Evolutionary conservation across 129 eudicot genomes (phyloP).

Genomic region (Mikania micrantha): DNA sequence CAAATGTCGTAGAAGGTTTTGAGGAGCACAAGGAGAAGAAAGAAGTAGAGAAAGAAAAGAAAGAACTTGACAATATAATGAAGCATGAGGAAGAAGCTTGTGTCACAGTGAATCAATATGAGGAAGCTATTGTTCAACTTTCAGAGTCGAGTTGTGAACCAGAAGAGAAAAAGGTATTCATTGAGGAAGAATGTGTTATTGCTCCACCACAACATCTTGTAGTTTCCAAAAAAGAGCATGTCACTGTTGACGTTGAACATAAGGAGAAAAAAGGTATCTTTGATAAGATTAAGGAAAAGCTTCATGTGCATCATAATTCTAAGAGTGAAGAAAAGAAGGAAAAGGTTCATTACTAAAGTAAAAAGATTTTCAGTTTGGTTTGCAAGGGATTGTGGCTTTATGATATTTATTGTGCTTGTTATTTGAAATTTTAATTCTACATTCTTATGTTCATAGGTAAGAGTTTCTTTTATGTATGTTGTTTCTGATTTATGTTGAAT

Average conservation of each 20-base stretch:
- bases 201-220: constrained; percentile 20
- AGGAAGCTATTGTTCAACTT: background rate
- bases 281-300: constrained; percentile 32
- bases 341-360: constrained; percentile 21
- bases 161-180: constrained; percentile 4
- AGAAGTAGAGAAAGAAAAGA: constrained; percentile 20
- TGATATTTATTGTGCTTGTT: background rate
- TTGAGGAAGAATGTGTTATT: constrained; percentile 17
- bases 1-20: background rate
- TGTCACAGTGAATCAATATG: background rate
- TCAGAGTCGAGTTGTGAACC: constrained; percentile 17
- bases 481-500: background rate
- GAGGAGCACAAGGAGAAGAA: constrained; percentile 26
- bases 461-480: constrained; percentile 1
- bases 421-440: constrained; percentile 4
- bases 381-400: background rate
- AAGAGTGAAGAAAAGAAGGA: constrained; percentile 34
- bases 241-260: constrained; percentile 21
- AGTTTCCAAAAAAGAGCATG: constrained; percentile 12
- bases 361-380: background rate
- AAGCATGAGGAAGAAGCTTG: constrained; percentile 18
- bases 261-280: constrained; percentile 34
- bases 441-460: constrained; percentile 16
- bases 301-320: constrained; percentile 26
- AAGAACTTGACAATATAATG: constrained; percentile 17